Evolutionary conservation across 495 filamentous ascomycete species (phyloP).

Genomic region (Talaromyces proteolyticus): DNA sequence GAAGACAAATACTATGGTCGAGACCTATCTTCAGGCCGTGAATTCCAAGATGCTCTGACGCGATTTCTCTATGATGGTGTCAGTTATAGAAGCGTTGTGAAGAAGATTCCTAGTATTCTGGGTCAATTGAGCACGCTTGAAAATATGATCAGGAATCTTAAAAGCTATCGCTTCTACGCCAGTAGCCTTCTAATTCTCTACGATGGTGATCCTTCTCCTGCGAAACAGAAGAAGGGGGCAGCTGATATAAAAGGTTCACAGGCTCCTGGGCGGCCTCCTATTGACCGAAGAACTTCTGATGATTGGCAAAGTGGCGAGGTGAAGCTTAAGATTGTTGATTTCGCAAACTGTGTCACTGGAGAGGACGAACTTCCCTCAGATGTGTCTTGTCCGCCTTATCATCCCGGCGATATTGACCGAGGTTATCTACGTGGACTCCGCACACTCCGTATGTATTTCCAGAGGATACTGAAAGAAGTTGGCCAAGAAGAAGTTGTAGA

Average conservation of each 20-base stretch:
- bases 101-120: constrained; percentile 82
- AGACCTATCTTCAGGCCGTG: constrained; percentile 76
- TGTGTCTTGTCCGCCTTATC: constrained; percentile 72
- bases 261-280: constrained; percentile 8
- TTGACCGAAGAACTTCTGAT: constrained; percentile 24
- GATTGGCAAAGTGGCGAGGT: constrained; percentile 45
- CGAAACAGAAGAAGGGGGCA: constrained; percentile 14
- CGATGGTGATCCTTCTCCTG: constrained; percentile 58
- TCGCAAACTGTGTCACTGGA: constrained; percentile 93
- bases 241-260: constrained; percentile 9
- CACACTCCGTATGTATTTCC: constrained; percentile 77
- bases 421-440: constrained; percentile 86
- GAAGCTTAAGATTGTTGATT: constrained; percentile 95
- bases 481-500: constrained; percentile 49
- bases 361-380: constrained; percentile 61
- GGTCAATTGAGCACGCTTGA: constrained; percentile 78
- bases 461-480: constrained; percentile 78
- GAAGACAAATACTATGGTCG: constrained; percentile 97
- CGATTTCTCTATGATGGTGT: constrained; percentile 91
- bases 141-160: constrained; percentile 68
- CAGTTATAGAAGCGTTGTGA: constrained; percentile 65
- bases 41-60: constrained; percentile 85
- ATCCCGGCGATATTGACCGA: constrained; percentile 74
- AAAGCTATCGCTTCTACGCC: constrained; percentile 91
- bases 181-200: constrained; percentile 93